Conservation (phyloP, 495 filamentous ascomycete species). For the Penicillium soppii region DNA sequence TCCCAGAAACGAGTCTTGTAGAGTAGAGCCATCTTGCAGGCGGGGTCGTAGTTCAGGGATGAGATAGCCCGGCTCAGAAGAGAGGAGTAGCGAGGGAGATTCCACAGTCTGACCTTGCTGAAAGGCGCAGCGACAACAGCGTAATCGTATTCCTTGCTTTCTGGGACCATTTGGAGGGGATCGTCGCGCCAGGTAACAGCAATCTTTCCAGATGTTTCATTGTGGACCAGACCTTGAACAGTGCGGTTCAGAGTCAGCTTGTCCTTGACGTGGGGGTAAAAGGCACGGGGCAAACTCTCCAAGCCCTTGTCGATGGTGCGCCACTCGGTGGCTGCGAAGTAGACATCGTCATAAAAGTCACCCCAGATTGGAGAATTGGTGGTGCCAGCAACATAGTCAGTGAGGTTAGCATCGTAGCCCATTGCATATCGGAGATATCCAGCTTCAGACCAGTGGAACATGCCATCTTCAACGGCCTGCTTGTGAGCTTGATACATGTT, state of each 20-base stretch:
- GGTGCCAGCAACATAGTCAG: constrained; percentile 43
- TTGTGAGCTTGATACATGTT: constrained; percentile 69
- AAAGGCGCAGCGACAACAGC: constrained; percentile 64
- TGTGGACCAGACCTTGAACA: constrained; percentile 46
- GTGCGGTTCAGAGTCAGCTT: constrained; percentile 54
- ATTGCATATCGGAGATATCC: constrained; percentile 61
- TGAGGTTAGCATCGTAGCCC: constrained; percentile 52
- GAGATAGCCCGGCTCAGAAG: constrained; percentile 58
- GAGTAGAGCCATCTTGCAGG: constrained; percentile 66
- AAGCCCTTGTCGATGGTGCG: constrained; percentile 65
- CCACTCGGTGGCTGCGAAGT: constrained; percentile 61
- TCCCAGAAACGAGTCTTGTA: constrained; percentile 71
- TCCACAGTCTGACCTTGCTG: constrained; percentile 54
- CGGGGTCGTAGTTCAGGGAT: constrained; percentile 54
- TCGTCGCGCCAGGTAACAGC: constrained; percentile 48
- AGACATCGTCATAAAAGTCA: constrained; percentile 47
- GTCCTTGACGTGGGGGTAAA: constrained; percentile 57
- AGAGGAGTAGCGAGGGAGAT: constrained; percentile 49
- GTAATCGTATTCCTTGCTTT: constrained; percentile 60
- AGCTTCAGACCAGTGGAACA: constrained; percentile 60
- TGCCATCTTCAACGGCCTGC: constrained; percentile 22
- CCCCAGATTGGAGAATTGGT: constrained; percentile 26
- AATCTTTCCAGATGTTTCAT: constrained; percentile 41
- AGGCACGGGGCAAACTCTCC: constrained; percentile 58
- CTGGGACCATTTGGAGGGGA: constrained; percentile 37